Conservation (phyloP, 1,139 yeast genomes). For the Pichia cactophila region DNA sequence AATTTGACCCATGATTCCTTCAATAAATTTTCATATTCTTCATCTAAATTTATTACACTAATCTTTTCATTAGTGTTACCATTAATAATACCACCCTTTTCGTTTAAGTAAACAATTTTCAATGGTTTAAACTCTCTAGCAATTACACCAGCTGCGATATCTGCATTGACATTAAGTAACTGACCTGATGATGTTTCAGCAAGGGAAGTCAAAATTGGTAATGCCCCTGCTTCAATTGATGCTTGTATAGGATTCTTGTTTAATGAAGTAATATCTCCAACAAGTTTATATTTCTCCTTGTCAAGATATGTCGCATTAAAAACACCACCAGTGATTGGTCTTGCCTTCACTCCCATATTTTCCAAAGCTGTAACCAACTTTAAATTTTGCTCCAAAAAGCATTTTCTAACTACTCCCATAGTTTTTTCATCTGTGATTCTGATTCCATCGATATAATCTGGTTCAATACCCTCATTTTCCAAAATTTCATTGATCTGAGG, state of each 20-base stretch:
- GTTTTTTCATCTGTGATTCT: constrained; percentile 92
- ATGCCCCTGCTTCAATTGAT: constrained; percentile 89
- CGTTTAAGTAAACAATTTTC: constrained; percentile 91
- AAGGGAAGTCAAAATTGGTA: constrained; percentile 90
- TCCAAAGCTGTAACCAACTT: constrained; percentile 93
- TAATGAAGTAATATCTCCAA: constrained; percentile 81
- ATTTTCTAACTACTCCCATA: constrained; percentile 91
- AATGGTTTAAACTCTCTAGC: constrained; percentile 96
- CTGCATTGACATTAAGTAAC: constrained; percentile 94
- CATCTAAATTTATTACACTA: constrained; percentile 86
- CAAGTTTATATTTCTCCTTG: constrained; percentile 82
- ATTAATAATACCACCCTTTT: constrained; percentile 94
- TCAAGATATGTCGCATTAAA: constrained; percentile 91
- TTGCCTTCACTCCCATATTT: constrained; percentile 92
- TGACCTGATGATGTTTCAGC: constrained; percentile 98
- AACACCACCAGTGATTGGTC: constrained; percentile 98
- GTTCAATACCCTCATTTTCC: constrained; percentile 92
- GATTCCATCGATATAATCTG: constrained; percentile 93
- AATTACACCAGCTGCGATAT: constrained; percentile 96
- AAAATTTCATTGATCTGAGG: constrained; percentile 94
- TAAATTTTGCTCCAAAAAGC: constrained; percentile 91
- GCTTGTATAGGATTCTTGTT: constrained; percentile 92
- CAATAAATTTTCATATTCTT: constrained; percentile 85
- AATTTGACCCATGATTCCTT: constrained; percentile 97
- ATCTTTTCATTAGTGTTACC: constrained; percentile 89